These are phyloP conservation scores for Colletotrichum spaethianum DNA, from an alignment of 2,329 filamentous ascomycete species.

Conservation along the genomic window DNA sequence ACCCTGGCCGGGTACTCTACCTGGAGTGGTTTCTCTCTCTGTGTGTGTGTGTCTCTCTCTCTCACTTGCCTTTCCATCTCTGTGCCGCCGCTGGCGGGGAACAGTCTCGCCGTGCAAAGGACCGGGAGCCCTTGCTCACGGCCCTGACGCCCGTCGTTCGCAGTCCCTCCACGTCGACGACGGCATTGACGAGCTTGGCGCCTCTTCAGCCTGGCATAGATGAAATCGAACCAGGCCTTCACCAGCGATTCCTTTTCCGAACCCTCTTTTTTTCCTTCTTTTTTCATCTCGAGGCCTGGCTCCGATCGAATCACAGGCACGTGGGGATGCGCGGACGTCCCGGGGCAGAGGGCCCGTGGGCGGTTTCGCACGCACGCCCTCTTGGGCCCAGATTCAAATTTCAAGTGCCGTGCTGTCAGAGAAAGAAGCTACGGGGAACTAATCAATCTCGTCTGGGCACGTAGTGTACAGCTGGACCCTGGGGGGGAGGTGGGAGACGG, in stretches of 20 bases:
- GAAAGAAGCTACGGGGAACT: conserved; percentile 10
- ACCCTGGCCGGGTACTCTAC: background rate
- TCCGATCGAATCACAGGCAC: conserved; percentile 29
- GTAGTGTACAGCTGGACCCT: background rate
- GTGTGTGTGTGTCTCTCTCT: too few species aligned
- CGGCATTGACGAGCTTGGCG: conserved; percentile 38
- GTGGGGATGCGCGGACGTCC: conserved; percentile 25
- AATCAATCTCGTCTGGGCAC: conserved; percentile 18
- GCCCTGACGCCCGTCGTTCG: conserved; percentile 24
- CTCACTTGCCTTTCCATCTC: background rate
- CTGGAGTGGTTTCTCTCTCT: background rate
- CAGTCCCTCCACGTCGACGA: conserved; percentile 13
- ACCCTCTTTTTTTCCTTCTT: conserved; percentile 3
- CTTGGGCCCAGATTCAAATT: background rate
- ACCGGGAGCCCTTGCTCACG: conserved; percentile 15
- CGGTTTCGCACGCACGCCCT: conserved; percentile 5
- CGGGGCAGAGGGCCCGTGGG: conserved; percentile 27
- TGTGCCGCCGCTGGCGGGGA: background rate
- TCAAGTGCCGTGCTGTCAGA: conserved; percentile 36
- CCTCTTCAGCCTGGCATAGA: conserved; percentile 36
- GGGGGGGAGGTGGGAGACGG: too few species aligned
- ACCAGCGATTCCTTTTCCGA: background rate
- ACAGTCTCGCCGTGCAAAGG: background rate
- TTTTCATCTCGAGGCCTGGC: background rate
- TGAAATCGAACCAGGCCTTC: conserved; percentile 15